phyloP scores from a whole-genome alignment of 2,329 filamentous ascomycete species.

The Apiospora pterosperma region DNA sequence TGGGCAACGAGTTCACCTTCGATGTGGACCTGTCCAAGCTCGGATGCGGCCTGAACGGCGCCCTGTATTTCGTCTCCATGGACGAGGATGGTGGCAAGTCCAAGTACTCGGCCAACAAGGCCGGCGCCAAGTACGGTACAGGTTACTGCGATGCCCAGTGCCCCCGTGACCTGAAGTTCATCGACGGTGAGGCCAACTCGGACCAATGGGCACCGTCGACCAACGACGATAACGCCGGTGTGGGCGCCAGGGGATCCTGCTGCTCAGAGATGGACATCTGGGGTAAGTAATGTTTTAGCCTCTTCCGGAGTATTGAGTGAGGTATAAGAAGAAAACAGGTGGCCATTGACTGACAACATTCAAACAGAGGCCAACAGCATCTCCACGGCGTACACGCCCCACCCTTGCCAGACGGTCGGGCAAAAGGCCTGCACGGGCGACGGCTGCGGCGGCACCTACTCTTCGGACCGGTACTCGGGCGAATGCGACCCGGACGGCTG shows the following conservation, averaged over 20 bases:
- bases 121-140: conserved; percentile 52
- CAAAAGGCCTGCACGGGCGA: conserved; percentile 42
- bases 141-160: conserved; percentile 51
- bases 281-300: conserved; percentile 22
- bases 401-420: conserved; percentile 49
- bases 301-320: neutral
- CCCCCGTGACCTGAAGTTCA: conserved; percentile 46
- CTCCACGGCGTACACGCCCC: conserved; percentile 56
- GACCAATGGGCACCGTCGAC: conserved; percentile 41
- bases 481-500: conserved; percentile 62
- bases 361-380: conserved; percentile 53
- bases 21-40: conserved; percentile 60
- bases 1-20: conserved; percentile 59
- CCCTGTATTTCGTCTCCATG: conserved; percentile 56
- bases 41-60: conserved; percentile 60
- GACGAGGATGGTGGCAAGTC: conserved; percentile 47
- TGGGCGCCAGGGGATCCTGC: conserved; percentile 48
- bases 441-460: conserved; percentile 45
- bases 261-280: conserved; percentile 59
- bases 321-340: neutral
- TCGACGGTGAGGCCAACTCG: conserved; percentile 44
- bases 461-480: conserved; percentile 48
- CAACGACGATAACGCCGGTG: conserved; percentile 47
- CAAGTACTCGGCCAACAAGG: conserved; percentile 42
- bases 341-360: neutral